Conservation (phyloP, 2,329 filamentous ascomycete genomes). For the Sporothrix humicola region DNA sequence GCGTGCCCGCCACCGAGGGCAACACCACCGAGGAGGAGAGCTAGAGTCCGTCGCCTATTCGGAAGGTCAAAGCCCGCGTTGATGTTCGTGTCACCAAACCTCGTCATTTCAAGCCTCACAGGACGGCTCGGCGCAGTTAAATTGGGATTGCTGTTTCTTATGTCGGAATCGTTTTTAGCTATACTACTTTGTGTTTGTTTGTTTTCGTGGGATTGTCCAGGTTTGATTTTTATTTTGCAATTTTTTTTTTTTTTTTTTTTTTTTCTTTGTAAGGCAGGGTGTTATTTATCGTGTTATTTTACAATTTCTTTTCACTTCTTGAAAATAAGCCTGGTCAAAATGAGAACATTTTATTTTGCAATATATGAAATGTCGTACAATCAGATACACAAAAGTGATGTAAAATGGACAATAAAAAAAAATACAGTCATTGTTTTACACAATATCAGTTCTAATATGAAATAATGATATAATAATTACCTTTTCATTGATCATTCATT, state of each 20-base stretch:
- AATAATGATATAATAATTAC: not conserved
- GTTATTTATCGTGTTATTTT: too few relatives aligned
- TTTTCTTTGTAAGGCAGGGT: not conserved
- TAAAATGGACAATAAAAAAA: too few relatives aligned
- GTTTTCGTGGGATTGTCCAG: not conserved
- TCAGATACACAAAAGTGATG: too few relatives aligned
- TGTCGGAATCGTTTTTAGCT: too few relatives aligned
- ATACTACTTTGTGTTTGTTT: not conserved
- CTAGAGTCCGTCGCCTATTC: not conserved
- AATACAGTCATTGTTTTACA: too few relatives aligned
- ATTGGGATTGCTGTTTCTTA: not conserved
- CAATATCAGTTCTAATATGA: too few relatives aligned
- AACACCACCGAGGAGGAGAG: constrained; percentile 58
- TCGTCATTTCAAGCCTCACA: too few relatives aligned
- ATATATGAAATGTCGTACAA: too few relatives aligned
- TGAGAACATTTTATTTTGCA: too few relatives aligned
- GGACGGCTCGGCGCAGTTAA: not conserved
- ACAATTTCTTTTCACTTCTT: too few relatives aligned
- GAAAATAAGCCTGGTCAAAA: too few relatives aligned
- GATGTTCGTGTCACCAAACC: too few relatives aligned
- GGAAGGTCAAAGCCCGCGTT: not conserved
- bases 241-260: not conserved
- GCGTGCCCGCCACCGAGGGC: constrained; percentile 46
- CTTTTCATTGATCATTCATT: not conserved
- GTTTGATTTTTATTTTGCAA: not conserved